These are phyloP conservation scores for Evansstolkia leycettana DNA, from an alignment of 495 filamentous ascomycete genomes.

Conservation along the genomic window DNA sequence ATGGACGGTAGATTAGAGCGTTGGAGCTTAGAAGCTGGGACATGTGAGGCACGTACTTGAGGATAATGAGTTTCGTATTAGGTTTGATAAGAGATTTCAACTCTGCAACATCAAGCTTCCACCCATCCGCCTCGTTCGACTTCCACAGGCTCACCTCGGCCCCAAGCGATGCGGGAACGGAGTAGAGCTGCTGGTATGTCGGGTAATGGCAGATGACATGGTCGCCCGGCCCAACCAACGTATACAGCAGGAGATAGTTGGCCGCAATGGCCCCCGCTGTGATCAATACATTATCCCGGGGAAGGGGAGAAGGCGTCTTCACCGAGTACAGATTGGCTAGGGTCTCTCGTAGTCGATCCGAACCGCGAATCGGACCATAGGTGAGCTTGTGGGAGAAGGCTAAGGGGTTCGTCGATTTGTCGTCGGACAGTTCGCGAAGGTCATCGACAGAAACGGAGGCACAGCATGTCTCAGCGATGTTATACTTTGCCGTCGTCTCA, in stretches of 20 bases:
- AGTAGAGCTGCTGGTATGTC: conserved; percentile 82
- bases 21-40: background rate
- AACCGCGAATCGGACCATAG: conserved; percentile 64
- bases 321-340: conserved; percentile 55
- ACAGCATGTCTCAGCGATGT: conserved; percentile 80
- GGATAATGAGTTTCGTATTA: conserved; percentile 64
- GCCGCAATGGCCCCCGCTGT: conserved; percentile 75
- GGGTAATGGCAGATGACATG: conserved; percentile 87
- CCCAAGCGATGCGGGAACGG: conserved; percentile 62
- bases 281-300: conserved; percentile 58
- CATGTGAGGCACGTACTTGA: conserved; percentile 37
- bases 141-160: conserved; percentile 77
- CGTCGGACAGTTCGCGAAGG: conserved; percentile 45
- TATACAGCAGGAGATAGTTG: conserved; percentile 69
- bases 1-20: conserved; percentile 2
- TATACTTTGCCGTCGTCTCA: conserved; percentile 62
- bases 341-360: conserved; percentile 45
- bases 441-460: conserved; percentile 70
- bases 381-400: conserved; percentile 41
- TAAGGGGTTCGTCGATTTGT: conserved; percentile 31
- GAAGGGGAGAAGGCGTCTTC: conserved; percentile 36
- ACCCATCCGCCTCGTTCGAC: conserved; percentile 50
- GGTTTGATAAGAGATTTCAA: conserved; percentile 53
- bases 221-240: conserved; percentile 63
- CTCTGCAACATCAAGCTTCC: conserved; percentile 54